Evolutionary conservation across 176 grass and related monocot genomes (phyloP).

Genomic region (Carex cristatella): DNA sequence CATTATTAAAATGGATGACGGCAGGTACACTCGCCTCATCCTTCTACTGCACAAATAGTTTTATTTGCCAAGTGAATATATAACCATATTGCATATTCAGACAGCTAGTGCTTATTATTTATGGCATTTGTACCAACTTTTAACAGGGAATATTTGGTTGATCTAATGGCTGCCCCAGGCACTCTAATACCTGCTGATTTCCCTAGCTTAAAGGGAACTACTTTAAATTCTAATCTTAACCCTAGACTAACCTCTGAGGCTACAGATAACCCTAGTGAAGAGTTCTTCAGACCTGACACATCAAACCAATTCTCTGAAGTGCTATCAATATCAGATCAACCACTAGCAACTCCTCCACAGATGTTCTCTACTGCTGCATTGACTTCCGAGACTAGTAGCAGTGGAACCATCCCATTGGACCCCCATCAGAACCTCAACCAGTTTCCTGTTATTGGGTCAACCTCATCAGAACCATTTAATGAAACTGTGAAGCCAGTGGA

Average conservation of each 20-base stretch:
- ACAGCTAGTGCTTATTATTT: slow-evolving; percentile 16
- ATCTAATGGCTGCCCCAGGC: slow-evolving; percentile 97
- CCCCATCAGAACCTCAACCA: slow-evolving; percentile 39
- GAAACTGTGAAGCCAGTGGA: slow-evolving; percentile 33
- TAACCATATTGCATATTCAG: slow-evolving; percentile 17
- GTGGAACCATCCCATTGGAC: slow-evolving; percentile 33
- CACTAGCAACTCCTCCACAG: slow-evolving; percentile 5
- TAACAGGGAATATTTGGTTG: slow-evolving; percentile 92
- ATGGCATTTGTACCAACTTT: slow-evolving; percentile 14
- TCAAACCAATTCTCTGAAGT: slow-evolving; percentile 43
- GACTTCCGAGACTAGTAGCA: slow-evolving; percentile 36
- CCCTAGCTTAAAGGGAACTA: slow-evolving; percentile 71
- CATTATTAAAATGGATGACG: slow-evolving; percentile 93
- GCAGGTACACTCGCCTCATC: slow-evolving; percentile 48
- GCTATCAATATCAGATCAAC: slow-evolving; percentile 46
- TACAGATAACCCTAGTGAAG: slow-evolving; percentile 34
- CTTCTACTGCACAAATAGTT: slow-evolving; percentile 23
- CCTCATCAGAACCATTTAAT: slow-evolving; percentile 40
- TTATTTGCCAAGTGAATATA: slow-evolving; percentile 11
- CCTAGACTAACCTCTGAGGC: slow-evolving; percentile 15
- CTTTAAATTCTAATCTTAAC: slow-evolving; percentile 53
- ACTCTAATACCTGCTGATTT: slow-evolving; percentile 90
- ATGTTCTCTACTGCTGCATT: slow-evolving; percentile 29
- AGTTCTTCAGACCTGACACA: slow-evolving; percentile 22
- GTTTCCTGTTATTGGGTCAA: slow-evolving; percentile 50